Evolutionary conservation across 2,329 filamentous ascomycete genomes (phyloP).

Genomic region (Atkinsonella hypoxylon): DNA sequence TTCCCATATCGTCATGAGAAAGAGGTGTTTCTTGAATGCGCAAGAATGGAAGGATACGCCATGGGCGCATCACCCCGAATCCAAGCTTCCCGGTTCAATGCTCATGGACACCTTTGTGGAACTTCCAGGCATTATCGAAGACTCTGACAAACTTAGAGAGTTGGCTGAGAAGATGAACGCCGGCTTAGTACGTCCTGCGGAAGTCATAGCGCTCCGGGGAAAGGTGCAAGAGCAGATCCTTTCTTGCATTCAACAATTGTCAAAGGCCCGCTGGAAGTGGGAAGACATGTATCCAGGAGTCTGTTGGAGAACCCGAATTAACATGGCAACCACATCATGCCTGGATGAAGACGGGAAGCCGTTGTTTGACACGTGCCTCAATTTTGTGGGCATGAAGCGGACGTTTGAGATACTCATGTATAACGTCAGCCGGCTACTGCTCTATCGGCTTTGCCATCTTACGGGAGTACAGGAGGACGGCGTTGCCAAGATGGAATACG

Average conservation of each 20-base stretch:
- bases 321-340: slow-evolving; percentile 1
- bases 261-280: slow-evolving; percentile 5
- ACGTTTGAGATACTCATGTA: slow-evolving; percentile 5
- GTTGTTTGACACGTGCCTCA: slow-evolving; percentile 4
- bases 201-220: not conserved
- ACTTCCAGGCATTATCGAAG: slow-evolving; percentile 6
- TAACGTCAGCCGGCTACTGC: slow-evolving; percentile 4
- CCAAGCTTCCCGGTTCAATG: slow-evolving; percentile 4
- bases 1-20: slow-evolving; percentile 6
- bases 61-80: slow-evolving; percentile 1
- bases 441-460: slow-evolving; percentile 2
- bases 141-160: slow-evolving; percentile 1
- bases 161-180: slow-evolving; percentile 1
- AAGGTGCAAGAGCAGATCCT: slow-evolving; percentile 3
- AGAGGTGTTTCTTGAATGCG: slow-evolving; percentile 5
- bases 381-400: slow-evolving; percentile 6
- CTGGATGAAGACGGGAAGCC: slow-evolving; percentile 5
- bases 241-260: not conserved
- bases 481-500: not conserved
- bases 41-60: slow-evolving; percentile 5
- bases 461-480: slow-evolving; percentile 2
- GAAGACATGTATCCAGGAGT: slow-evolving; percentile 5
- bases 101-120: slow-evolving; percentile 8
- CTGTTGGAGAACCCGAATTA: slow-evolving; percentile 5
- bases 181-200: not conserved